phyloP scores from a whole-genome alignment of 2,329 filamentous ascomycete species.

The Uncinocarpus reesii region DNA sequence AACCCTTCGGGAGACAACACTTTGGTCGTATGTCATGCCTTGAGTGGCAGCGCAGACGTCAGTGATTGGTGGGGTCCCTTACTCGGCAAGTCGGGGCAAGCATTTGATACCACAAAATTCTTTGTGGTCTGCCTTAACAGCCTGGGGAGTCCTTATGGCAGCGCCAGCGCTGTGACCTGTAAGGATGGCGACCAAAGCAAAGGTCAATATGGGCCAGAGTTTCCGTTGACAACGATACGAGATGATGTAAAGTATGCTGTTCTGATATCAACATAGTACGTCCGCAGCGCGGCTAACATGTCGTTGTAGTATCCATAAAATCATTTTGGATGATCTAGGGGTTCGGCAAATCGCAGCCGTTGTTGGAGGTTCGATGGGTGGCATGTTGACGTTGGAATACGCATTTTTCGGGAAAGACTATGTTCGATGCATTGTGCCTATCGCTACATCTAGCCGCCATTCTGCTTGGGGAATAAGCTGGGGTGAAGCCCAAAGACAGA shows the following conservation, averaged over 20 bases:
- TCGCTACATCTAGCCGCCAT: constrained; percentile 47
- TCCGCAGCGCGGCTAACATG: constrained; percentile 10
- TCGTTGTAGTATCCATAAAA: constrained; percentile 41
- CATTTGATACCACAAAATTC: constrained; percentile 45
- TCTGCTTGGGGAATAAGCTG: constrained; percentile 51
- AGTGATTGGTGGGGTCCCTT: constrained; percentile 49
- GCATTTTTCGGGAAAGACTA: constrained; percentile 61
- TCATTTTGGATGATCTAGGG: constrained; percentile 46
- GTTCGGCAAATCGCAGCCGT: constrained; percentile 45
- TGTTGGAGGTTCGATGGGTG: constrained; percentile 50
- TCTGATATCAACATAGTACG: neutral
- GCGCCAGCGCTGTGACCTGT: constrained; percentile 54
- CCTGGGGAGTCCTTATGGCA: constrained; percentile 47
- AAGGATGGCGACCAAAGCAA: constrained; percentile 68
- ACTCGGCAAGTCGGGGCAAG: constrained; percentile 44
- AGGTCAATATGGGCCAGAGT: constrained; percentile 84
- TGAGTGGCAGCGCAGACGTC: constrained; percentile 47
- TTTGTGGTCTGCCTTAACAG: constrained; percentile 47
- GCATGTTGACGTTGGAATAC: constrained; percentile 49
- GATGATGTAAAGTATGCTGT: constrained; percentile 79
- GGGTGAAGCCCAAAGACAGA: constrained; percentile 48
- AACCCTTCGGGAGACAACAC: constrained; percentile 50
- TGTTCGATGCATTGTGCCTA: constrained; percentile 45
- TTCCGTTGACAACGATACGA: constrained; percentile 85
- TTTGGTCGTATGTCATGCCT: constrained; percentile 50